Percentiles rank a stretch among this genome's conserved stretches.
phyloP scores from a whole-genome alignment of 2,329 filamentous ascomycete species.

The Penicillium griseofulvum region DNA sequence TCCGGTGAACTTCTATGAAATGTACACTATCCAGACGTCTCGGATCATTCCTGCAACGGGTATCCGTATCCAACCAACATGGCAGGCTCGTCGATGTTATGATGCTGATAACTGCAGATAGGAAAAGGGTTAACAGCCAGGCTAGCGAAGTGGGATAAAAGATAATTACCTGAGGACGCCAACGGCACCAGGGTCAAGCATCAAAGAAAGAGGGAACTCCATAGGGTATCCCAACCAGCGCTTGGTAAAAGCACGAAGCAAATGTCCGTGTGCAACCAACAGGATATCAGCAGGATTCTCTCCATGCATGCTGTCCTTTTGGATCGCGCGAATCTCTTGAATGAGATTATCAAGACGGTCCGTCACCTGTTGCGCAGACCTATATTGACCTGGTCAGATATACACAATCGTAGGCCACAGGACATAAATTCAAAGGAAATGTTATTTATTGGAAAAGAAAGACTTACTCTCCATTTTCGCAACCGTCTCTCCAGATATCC shows the following conservation, averaged over 20 bases:
- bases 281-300: constrained; percentile 40
- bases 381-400: constrained; percentile 12
- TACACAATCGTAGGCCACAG: background rate
- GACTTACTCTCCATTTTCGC: constrained; percentile 55
- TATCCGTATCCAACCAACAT: constrained; percentile 45
- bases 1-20: background rate
- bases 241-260: constrained; percentile 49
- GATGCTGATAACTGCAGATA: constrained; percentile 34
- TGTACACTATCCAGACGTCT: background rate
- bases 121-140: background rate
- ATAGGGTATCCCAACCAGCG: constrained; percentile 47
- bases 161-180: constrained; percentile 39
- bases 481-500: constrained; percentile 61
- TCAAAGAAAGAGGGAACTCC: constrained; percentile 43
- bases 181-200: constrained; percentile 47
- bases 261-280: constrained; percentile 45
- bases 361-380: constrained; percentile 38
- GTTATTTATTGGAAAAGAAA: background rate
- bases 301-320: constrained; percentile 42
- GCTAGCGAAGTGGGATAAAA: background rate
- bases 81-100: constrained; percentile 41
- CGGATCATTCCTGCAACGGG: constrained; percentile 22
- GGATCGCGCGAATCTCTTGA: constrained; percentile 40
- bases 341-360: constrained; percentile 46
- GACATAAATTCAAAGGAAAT: background rate